Base-by-base conservation (phyloP, 2,329 filamentous ascomycete genomes). In the Fusarium torulosum region DNA sequence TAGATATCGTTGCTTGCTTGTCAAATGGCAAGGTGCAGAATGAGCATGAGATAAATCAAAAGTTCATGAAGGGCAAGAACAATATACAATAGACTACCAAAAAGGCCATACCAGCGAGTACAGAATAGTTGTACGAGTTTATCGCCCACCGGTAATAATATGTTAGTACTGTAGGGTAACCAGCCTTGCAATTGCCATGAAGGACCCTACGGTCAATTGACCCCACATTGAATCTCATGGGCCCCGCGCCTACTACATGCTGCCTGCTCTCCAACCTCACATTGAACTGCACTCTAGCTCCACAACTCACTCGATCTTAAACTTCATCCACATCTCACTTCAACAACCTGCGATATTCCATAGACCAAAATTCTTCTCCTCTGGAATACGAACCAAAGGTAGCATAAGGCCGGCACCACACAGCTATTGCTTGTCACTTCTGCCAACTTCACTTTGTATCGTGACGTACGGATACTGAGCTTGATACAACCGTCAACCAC, bases 251-350 rank as follows among this genome's bases (percentile, higher is more conserved):
- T 29, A 13, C 27, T 71, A 72, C 59, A 72, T 35, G 49, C 67
- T 65, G 70, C 62, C 67, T 70, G 60, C 59, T 65, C 59, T 63
- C 68, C 63, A 74, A 68, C 70, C 72, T 74, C 66, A 73, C 44
- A 37, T 66, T 50, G 45, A 70, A 62, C 43, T 63, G 53, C 38
- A 53, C 44, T 41, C 29, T 37, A 66, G 64, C 56, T 56, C 58
- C 42, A 37, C 17, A 49, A 57, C 41, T n/a, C 56, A 43, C 59
- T 47, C 44, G 49, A 59, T 62, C 55, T 63, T 14, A 19, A 50
- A 49, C 60, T 65, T 38, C 41, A 68, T 49, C 41, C 23, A 44
- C 25, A 44, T 42, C 50, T 40, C 27, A 57, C 25, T 59, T 50
- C 29, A 51, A 42, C 54, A 47, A 40, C 49, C 49, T 43, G 35